Conservation (phyloP, 371 early-diverging fungal species). For the Thermomucor indicae-seudaticae region DNA sequence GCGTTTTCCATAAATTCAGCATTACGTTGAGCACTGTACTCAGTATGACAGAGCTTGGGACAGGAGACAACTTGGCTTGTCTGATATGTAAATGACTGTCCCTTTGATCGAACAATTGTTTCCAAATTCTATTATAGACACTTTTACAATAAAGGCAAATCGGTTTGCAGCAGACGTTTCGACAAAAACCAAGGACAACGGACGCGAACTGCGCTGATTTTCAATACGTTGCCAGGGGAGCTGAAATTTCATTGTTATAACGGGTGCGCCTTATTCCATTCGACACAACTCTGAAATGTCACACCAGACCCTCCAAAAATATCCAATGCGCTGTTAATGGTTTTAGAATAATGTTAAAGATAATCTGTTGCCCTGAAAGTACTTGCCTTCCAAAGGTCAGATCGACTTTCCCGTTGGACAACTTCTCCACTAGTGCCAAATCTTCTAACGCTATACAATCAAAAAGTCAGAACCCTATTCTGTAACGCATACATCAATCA, state of each 20-base stretch:
- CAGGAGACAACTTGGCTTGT: too few species aligned
- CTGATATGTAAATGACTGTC: too few species aligned
- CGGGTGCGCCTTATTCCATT: conserved; percentile 58
- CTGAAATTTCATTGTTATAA: too few species aligned
- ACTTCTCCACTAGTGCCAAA: conserved; percentile 69
- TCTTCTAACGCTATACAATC: conserved; percentile 61
- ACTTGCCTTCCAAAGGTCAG: conserved; percentile 86
- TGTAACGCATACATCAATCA: neutral
- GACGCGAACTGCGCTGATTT: neutral
- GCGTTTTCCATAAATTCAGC: too few species aligned
- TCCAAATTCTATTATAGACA: too few species aligned
- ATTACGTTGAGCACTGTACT: too few species aligned
- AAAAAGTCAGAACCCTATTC: neutral
- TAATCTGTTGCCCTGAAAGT: neutral
- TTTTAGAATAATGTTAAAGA: neutral
- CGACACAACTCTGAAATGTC: conserved; percentile 77
- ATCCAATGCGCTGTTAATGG: conserved; percentile 77
- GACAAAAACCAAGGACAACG: neutral
- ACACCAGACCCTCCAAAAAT: conserved; percentile 94
- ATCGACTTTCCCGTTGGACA: conserved; percentile 87
- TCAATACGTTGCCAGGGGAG: neutral
- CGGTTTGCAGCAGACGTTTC: too few species aligned
- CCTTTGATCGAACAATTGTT: too few species aligned
- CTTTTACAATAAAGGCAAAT: too few species aligned
- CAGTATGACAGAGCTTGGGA: too few species aligned